Base-by-base conservation (phyloP, 139 green algal species). In the Tetradesmus obliquus region DNA sequence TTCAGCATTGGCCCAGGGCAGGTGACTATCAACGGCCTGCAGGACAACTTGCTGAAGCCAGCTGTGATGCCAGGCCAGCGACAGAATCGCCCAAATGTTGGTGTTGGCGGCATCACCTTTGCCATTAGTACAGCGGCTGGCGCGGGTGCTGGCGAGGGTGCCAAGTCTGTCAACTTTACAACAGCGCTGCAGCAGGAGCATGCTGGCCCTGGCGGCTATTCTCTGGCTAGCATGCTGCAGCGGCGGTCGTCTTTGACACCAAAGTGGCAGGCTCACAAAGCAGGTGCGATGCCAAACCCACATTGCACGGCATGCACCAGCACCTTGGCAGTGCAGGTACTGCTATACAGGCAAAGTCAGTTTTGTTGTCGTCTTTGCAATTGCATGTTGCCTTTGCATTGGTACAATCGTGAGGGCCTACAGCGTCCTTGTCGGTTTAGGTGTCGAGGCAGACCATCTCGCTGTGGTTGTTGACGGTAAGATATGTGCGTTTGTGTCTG, bases 101-200 rank as follows among this genome's bases (percentile, higher is more conserved):
- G 55, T 22, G 9, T 79, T 24, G 84, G 84, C 10, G 57, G 57
- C 84, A 88, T 88, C 84, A 79, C n/a, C 57, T 88, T 76, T 88
- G 84, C 84, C 8, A 88, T 88, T 17, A 88, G 66, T n/a, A 88
- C 84, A n/a, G 57, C 57, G 54, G 82, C 55, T 32, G 66, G 24
- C 20, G 79, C 79, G 6, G 79, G n/a, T 55, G 66, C 57, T 22
- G 22, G 45, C 12, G 84, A 62, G n/a, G 57, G 57, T 32, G 54
- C 72, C 58, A 79, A n/a, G 22, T 54, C 51, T 79, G 84, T n/a
- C 3, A 79, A 55, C 12, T 79, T 57, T 19, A 88, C 84, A 15
- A 24, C 57, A 74, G 82, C 55, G 5, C 82, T 74, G 82, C 82
- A 87, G 82, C 82, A 55, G 82, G 55, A 55, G 22, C 79, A 83